Evolutionary conservation across 2,329 filamentous ascomycete genomes (phyloP).

Genomic region (Colletotrichum nymphaeae): DNA sequence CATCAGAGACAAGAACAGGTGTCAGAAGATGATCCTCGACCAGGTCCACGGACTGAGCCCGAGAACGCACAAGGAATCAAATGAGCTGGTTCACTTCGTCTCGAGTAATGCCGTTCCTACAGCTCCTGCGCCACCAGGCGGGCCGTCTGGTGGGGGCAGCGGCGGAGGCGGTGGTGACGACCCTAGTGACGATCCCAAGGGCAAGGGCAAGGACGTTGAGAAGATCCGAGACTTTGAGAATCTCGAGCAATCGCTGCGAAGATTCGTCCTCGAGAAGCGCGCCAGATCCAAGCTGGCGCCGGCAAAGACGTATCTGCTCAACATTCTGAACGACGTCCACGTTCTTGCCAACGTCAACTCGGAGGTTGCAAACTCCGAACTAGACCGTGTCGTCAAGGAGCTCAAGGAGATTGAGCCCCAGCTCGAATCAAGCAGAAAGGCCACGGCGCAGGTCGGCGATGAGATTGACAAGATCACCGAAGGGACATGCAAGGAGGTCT

Average conservation of each 20-base stretch:
- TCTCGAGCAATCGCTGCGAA: conserved; percentile 86
- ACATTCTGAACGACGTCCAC: conserved; percentile 89
- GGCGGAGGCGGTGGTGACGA: conserved; percentile 68
- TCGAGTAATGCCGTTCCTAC: conserved; percentile 95
- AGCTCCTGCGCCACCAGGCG: conserved; percentile 66
- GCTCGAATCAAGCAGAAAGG: conserved; percentile 85
- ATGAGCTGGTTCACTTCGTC: conserved; percentile 96
- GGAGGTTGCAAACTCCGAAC: conserved; percentile 86
- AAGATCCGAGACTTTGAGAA: conserved; percentile 91
- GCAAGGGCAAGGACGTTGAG: conserved; percentile 88
- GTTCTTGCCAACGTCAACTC: conserved; percentile 87
- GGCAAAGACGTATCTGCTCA: conserved; percentile 93
- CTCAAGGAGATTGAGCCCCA: conserved; percentile 86
- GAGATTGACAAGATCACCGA: conserved; percentile 86
- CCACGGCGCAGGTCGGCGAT: conserved; percentile 82
- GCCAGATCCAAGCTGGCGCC: conserved; percentile 95
- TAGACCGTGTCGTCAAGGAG: conserved; percentile 85
- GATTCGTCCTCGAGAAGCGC: conserved; percentile 96
- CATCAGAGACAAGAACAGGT: conserved; percentile 90
- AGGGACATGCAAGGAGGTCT: conserved; percentile 85
- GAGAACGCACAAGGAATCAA: conserved; percentile 89
- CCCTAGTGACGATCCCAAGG: conserved; percentile 69
- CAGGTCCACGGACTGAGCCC: conserved; percentile 91
- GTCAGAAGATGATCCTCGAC: conserved; percentile 92
- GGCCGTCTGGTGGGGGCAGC: conserved; percentile 64